Evolutionary conservation across 1,284 basidiomycete genomes (phyloP).

Genomic region (Fomitopsis schrenkii): DNA sequence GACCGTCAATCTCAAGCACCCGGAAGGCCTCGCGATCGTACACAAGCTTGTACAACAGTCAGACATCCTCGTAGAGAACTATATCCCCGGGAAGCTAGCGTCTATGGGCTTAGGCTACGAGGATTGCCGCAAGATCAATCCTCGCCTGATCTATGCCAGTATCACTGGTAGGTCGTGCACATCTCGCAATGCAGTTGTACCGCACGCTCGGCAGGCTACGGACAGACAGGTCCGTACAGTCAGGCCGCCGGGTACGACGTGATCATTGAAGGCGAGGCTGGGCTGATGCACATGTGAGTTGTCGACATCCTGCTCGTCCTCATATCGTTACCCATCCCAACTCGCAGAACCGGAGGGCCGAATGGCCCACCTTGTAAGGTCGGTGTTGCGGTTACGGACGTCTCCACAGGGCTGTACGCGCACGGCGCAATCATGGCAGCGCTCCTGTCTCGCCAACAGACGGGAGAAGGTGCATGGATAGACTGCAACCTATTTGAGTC

Average conservation of each 20-base stretch:
- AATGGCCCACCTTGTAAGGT: slow-evolving; percentile 89
- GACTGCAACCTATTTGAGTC: slow-evolving; percentile 88
- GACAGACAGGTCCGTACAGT: slow-evolving; percentile 88
- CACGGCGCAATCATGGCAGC: slow-evolving; percentile 93
- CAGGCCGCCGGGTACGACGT: slow-evolving; percentile 89
- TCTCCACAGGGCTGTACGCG: slow-evolving; percentile 91
- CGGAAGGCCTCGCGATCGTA: slow-evolving; percentile 77
- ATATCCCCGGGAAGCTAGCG: slow-evolving; percentile 79
- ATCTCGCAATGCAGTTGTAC: not conserved
- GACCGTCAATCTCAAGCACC: slow-evolving; percentile 83
- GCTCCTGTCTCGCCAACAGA: slow-evolving; percentile 76
- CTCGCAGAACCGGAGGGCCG: slow-evolving; percentile 78
- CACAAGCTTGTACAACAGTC: slow-evolving; percentile 70
- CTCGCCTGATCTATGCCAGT: slow-evolving; percentile 82
- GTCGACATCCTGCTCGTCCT: not conserved
- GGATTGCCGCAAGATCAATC: slow-evolving; percentile 77
- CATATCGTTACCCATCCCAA: not conserved
- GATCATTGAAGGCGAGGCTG: slow-evolving; percentile 87
- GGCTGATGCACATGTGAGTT: slow-evolving; percentile 88
- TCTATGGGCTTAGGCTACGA: slow-evolving; percentile 87
- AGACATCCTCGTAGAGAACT: slow-evolving; percentile 91
- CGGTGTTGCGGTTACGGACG: slow-evolving; percentile 87
- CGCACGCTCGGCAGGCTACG: slow-evolving; percentile 65
- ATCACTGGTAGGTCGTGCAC: slow-evolving; percentile 67
- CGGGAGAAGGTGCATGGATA: slow-evolving; percentile 87